These are phyloP conservation scores for Cercophora samala DNA, from an alignment of 495 filamentous ascomycete species.

Conservation along the genomic window DNA sequence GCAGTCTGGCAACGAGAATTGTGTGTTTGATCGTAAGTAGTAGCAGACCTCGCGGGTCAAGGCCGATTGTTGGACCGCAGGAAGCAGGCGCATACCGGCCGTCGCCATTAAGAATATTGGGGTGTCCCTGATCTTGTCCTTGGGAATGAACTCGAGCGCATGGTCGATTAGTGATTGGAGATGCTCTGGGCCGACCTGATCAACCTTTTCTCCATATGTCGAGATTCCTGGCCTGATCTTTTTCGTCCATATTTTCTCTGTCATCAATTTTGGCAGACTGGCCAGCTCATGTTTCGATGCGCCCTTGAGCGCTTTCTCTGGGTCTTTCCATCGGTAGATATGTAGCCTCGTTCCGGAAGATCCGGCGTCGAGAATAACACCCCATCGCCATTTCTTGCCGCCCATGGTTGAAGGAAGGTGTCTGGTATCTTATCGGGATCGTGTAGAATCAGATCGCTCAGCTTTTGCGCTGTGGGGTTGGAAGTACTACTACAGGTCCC, in stretches of 20 bases:
- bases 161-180: slow-evolving; percentile 75
- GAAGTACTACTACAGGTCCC: background rate
- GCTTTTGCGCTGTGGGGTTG: background rate
- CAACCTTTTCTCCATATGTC: slow-evolving; percentile 74
- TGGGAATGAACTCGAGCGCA: slow-evolving; percentile 77
- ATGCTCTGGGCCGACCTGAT: slow-evolving; percentile 76
- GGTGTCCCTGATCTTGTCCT: slow-evolving; percentile 72
- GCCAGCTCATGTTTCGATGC: slow-evolving; percentile 59
- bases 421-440: background rate
- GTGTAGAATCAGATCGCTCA: background rate
- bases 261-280: slow-evolving; percentile 72
- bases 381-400: slow-evolving; percentile 44
- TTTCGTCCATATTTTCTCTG: slow-evolving; percentile 83
- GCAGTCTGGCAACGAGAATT: slow-evolving; percentile 88
- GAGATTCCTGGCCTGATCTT: slow-evolving; percentile 93
- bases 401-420: slow-evolving; percentile 4
- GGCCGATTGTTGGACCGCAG: slow-evolving; percentile 62
- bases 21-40: slow-evolving; percentile 73
- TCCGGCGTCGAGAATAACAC: slow-evolving; percentile 61
- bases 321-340: slow-evolving; percentile 88
- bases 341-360: slow-evolving; percentile 85
- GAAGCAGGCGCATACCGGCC: slow-evolving; percentile 93
- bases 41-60: slow-evolving; percentile 77
- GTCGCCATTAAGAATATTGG: slow-evolving; percentile 95
- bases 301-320: slow-evolving; percentile 59